These are phyloP conservation scores for Diutina sp. DNA, from an alignment of 1,139 yeast genomes.

Conservation along the genomic window DNA sequence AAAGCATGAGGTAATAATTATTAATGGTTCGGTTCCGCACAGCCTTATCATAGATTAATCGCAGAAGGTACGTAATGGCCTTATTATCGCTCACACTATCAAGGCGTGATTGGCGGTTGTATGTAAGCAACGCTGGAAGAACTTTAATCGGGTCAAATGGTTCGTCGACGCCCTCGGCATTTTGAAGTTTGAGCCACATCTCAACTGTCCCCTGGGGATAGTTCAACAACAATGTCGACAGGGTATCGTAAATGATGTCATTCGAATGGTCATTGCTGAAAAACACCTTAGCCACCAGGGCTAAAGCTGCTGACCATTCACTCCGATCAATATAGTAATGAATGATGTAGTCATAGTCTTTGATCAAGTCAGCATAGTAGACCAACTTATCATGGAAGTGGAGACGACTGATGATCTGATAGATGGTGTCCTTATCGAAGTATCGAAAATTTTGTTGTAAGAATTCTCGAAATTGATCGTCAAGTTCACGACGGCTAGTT, in stretches of 20 bases:
- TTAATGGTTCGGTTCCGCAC: conserved; percentile 42
- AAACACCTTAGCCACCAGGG: conserved; percentile 22
- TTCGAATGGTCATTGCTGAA: not conserved
- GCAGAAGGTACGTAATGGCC: conserved; percentile 51
- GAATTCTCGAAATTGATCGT: conserved; percentile 17
- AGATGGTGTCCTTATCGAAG: conserved; percentile 55
- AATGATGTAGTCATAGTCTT: conserved; percentile 60
- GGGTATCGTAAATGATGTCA: conserved; percentile 45
- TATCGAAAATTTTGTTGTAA: conserved; percentile 31
- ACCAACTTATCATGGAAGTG: conserved; percentile 54
- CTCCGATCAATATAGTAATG: conserved; percentile 55
- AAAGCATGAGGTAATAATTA: conserved; percentile 60
- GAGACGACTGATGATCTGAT: conserved; percentile 58
- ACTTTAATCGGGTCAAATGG: conserved; percentile 43
- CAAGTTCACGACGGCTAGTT: not conserved
- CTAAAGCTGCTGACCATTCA: conserved; percentile 65
- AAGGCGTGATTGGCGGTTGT: conserved; percentile 33
- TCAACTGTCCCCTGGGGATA: conserved; percentile 61
- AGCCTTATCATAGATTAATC: conserved; percentile 42
- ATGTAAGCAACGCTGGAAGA: conserved; percentile 64
- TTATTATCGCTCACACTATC: conserved; percentile 35
- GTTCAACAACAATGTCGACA: conserved; percentile 58
- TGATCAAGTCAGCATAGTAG: conserved; percentile 52
- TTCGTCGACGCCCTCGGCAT: conserved; percentile 6
- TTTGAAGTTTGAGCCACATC: conserved; percentile 54